These are phyloP conservation scores for Shiraia sp. DNA, from an alignment of 2,329 filamentous ascomycete species.

Conservation along the genomic window DNA sequence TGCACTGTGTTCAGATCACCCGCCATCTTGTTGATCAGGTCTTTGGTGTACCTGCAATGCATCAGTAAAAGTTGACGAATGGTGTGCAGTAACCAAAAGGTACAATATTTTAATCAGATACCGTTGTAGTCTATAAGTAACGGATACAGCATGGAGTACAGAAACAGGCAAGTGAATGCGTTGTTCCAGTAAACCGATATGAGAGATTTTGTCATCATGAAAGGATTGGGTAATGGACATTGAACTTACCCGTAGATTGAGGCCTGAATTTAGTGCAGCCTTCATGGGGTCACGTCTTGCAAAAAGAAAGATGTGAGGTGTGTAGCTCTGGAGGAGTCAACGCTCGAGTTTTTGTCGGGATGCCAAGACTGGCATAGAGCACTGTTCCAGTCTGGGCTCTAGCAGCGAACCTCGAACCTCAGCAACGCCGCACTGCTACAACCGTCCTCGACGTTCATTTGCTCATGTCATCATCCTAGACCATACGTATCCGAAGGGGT, in stretches of 20 bases:
- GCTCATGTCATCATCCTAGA: too few relatives aligned
- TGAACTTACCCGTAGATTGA: constrained; percentile 2
- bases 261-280: background rate
- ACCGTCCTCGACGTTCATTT: too few relatives aligned
- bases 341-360: too few relatives aligned
- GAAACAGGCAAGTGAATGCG: constrained; percentile 39
- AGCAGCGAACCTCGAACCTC: too few relatives aligned
- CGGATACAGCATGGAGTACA: constrained; percentile 37
- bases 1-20: constrained; percentile 8
- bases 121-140: constrained; percentile 46
- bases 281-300: background rate
- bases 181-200: constrained; percentile 26
- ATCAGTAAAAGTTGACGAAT: constrained; percentile 10
- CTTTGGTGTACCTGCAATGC: constrained; percentile 12
- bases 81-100: background rate
- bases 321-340: too few relatives aligned
- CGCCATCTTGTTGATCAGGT: constrained; percentile 18
- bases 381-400: too few relatives aligned
- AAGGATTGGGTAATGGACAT: background rate
- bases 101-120: constrained; percentile 34
- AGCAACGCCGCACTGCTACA: too few relatives aligned
- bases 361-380: too few relatives aligned
- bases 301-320: constrained; percentile 1
- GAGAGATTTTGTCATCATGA: constrained; percentile 33
- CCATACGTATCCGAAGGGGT: too few relatives aligned